phyloP scores from a whole-genome alignment of 2,329 filamentous ascomycete species.

The Penicillium janthinellum region DNA sequence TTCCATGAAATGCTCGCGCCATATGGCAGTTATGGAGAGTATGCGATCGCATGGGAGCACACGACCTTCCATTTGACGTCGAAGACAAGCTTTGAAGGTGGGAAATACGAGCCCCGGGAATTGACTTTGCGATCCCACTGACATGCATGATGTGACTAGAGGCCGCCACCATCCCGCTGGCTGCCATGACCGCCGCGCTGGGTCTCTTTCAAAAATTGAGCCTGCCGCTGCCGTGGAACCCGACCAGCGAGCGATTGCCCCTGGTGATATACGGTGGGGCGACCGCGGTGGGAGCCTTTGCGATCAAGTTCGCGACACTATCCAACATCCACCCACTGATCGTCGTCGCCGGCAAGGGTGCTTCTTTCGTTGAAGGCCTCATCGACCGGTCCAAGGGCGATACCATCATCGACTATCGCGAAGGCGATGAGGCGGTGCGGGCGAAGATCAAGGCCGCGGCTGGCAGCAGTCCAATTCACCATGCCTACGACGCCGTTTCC shows the following conservation, averaged over 20 bases:
- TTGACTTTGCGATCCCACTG: background rate
- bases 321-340: slow-evolving; percentile 65
- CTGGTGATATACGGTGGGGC: slow-evolving; percentile 54
- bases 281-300: slow-evolving; percentile 60
- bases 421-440: slow-evolving; percentile 57
- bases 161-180: slow-evolving; percentile 59
- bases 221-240: slow-evolving; percentile 54
- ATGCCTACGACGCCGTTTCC: slow-evolving; percentile 61
- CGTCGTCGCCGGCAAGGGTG: slow-evolving; percentile 58
- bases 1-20: slow-evolving; percentile 53
- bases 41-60: slow-evolving; percentile 55
- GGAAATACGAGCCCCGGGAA: background rate
- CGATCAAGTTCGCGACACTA: slow-evolving; percentile 57
- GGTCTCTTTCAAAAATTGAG: slow-evolving; percentile 52
- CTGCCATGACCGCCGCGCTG: slow-evolving; percentile 57
- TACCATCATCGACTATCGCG: slow-evolving; percentile 62
- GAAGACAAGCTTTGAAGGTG: slow-evolving; percentile 56
- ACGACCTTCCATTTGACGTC: slow-evolving; percentile 59
- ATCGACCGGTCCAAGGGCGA: slow-evolving; percentile 60
- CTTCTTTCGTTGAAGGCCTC: slow-evolving; percentile 53
- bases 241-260: slow-evolving; percentile 38
- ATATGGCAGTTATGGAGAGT: slow-evolving; percentile 59
- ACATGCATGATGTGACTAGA: slow-evolving; percentile 34
- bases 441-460: slow-evolving; percentile 41
- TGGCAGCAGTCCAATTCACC: slow-evolving; percentile 44